Percentiles rank a stretch among this genome's conserved stretches.
Conservation (phyloP, 129 eudicot genomes). For the Calendula officinalis region DNA sequence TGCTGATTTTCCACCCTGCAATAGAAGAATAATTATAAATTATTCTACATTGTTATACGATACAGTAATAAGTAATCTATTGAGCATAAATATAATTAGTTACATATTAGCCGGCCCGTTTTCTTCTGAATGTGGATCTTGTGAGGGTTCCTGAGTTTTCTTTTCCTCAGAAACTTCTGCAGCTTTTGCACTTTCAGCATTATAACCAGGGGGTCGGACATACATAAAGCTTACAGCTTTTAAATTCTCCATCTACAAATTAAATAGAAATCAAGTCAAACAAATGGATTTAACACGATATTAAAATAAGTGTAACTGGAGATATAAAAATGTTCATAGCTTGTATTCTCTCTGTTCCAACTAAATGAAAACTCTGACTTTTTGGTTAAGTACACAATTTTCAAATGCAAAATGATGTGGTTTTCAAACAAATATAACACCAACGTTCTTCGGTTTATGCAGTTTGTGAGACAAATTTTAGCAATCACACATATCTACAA, state of each 20-base stretch:
- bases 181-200: constrained; percentile 97
- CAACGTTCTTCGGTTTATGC: no score
- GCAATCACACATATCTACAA: not conserved
- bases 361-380: not conserved
- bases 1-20: constrained; percentile 52
- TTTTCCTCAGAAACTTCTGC: constrained; percentile 80
- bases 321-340: not conserved
- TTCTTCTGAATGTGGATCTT: constrained; percentile 43
- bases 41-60: constrained; percentile 16
- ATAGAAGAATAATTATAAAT: constrained; percentile 6
- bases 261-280: constrained; percentile 20
- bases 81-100: constrained; percentile 8
- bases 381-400: constrained; percentile 6
- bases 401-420: constrained; percentile 12
- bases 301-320: not conserved
- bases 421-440: constrained; percentile 9
- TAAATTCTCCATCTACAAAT: not conserved
- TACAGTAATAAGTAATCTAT: constrained; percentile 5
- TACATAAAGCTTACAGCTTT: constrained; percentile 67
- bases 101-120: constrained; percentile 43
- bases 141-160: constrained; percentile 48
- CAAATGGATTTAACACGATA: not conserved
- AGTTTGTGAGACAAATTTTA: constrained; percentile 2
- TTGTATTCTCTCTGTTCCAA: not conserved
- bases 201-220: constrained; percentile 88